Evolutionary conservation across 2,329 filamentous ascomycete genomes (phyloP), one percentile per base, ranked within the genome.

Genomic region (Colletotrichum spaethianum): DNA sequence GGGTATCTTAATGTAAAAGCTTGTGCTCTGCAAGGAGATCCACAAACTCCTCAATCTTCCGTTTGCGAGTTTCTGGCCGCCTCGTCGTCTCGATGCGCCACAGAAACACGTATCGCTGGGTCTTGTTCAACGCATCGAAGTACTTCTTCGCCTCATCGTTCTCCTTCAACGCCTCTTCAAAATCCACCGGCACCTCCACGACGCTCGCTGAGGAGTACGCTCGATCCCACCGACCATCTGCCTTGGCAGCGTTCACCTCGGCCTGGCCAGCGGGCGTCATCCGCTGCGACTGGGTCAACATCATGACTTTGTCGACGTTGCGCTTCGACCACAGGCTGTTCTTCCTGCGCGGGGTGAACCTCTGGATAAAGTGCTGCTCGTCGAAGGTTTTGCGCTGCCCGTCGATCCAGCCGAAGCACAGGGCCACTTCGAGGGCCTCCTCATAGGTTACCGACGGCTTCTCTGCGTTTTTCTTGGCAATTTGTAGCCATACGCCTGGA

Each of bases 391-490:
- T 81, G 2, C 83, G 83, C 75, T 89, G 88, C 0, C 89, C 88
- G 76, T 92, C 89, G 68, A 91, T 92, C 89, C 90, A 92, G 52
- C 90, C 90, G 75, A 87, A 88, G 77, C 89, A 91, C 8, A 92
- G 82, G 1, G 89, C 89, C 42, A 83, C 79, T 76, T 91, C 86
- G 23, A 91, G 83, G 1, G 89, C 89, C 76, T 90, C 80, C 71
- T 76, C 83, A 76, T 86, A 85, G 20, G 83, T 84, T 18, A 90
- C 79, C 0, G 86, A 86, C 1, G 81, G 73, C n/a, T 83, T 78
- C 4, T 78, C 77, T 1, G 83, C 83, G 26, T 78, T 67, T 69
- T 87, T 89, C 69, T 89, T 89, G 57, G 82, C 82, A 31, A 89
- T 80, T 62, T 85, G 83, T 20, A 89, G 79, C 81, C 87, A 86